A percentile compares a stretch with the other conserved stretches of the same genome.
phyloP scores from a whole-genome alignment of 169 alveolate species.

The Plasmodium ovale region DNA sequence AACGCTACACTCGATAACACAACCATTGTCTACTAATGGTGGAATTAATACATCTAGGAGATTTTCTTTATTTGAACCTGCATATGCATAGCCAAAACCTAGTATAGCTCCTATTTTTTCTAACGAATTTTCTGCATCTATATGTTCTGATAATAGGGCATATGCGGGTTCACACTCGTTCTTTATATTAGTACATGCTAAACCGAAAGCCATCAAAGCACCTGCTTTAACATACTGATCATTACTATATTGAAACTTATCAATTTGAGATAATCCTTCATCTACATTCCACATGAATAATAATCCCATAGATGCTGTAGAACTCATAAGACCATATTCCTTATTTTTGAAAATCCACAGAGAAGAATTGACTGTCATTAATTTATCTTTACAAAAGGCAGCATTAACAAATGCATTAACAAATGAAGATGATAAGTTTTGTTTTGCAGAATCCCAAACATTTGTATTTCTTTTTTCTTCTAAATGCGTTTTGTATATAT shows the following conservation, averaged over 20 bases:
- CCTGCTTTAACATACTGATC: conserved; percentile 97
- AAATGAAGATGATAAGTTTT: conserved; percentile 96
- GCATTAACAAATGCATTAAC: conserved; percentile 99
- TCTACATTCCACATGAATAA: conserved; percentile 98
- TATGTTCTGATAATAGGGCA: conserved; percentile 95
- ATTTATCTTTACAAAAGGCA: conserved; percentile 96
- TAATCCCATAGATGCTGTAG: conserved; percentile 97
- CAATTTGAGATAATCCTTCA: conserved; percentile 94
- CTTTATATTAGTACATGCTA: conserved; percentile 93
- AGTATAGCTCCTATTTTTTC: conserved; percentile 95
- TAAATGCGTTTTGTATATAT: conserved; percentile 92
- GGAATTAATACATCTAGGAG: conserved; percentile 92
- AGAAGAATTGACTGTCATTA: conserved; percentile 89
- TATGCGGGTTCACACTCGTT: conserved; percentile 96
- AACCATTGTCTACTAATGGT: conserved; percentile 90
- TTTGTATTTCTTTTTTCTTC: conserved; percentile 88
- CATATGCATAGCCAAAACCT: conserved; percentile 98
- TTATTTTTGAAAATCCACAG: conserved; percentile 96
- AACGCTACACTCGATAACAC: conserved; percentile 93
- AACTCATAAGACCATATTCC: conserved; percentile 95
- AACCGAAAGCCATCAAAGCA: conserved; percentile 94
- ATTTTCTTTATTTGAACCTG: conserved; percentile 97
- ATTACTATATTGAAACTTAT: conserved; percentile 94
- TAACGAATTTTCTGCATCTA: conserved; percentile 86
- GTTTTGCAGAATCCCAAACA: conserved; percentile 94